Evolutionary conservation across 179 eudicot genomes (phyloP), one percentile per base, ranked within the genome.

Genomic region (Beta lomatogona): DNA sequence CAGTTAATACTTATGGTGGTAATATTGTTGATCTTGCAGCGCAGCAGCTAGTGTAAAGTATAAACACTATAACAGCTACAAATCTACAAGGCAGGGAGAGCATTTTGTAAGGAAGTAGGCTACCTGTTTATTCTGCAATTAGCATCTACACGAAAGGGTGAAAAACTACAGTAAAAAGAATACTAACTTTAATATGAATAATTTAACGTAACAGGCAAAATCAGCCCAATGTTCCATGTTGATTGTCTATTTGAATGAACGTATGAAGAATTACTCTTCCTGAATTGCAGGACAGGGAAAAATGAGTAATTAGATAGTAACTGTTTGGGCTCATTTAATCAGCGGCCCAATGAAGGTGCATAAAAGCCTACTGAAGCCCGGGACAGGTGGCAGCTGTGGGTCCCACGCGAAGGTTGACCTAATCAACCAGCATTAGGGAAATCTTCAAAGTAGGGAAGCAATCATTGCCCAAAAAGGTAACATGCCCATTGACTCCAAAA

Each of bases 171-270:
- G 73, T 59, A 14, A 21, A 31, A 52, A 6, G 6, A 21, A 14
- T 50, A 41, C 45, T 73, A 8, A 67, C 71, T 41, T 61, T 60
- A 28, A 22, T 19, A 21, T 64, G 14, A 54, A n/a, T 55, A 61
- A 77, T 48, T 82, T 61, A 45, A n/a, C 21, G 64, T 22, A 79
- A 79, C 79, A 31, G 64, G 57, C 80, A 60, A 79, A 60, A 75
- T 83, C 82, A 75, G 70, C 77, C 57, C 86, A 48, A 21, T 76
- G 12, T 68, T 75, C 82, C 75, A 83, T 69, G 83, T 79, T 83
- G 82, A 83, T 83, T 12, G 71, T 65, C 15, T 2, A 4, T 77
- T 46, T 79, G 15, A 83, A 78, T 83, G 79, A 19, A 59, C 5
- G 48, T 80, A 63, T 74, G 15, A 15, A 18, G 11, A 41, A 3